Base-by-base conservation (phyloP, 495 filamentous ascomycete species). In the Parathielavia hyrcaniae region DNA sequence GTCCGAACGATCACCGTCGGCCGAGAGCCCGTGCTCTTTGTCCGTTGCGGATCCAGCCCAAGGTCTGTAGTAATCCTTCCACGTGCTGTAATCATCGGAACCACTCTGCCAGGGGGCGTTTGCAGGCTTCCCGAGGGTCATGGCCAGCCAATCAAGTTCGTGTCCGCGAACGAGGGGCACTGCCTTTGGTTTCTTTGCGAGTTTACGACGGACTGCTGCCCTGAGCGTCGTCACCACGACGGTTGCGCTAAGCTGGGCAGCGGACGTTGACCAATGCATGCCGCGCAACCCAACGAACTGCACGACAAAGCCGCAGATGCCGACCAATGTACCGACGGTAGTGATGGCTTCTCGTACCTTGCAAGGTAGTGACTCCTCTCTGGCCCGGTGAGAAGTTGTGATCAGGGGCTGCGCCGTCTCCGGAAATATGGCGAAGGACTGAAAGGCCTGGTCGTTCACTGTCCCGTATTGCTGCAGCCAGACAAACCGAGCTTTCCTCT, bases 211-310 rank as follows among this genome's bases (percentile, higher is more conserved):
- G 35, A 80, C 67, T 43, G 69, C 73, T 10, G 76, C 74, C 57
- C 80, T 70, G 4, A 79, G 55, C 17, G 72, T 44, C 10, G 77
- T 67, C 79, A 82, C 80, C 13, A 75, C 14, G 6, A 79, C 56
- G 1, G 74, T 80, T 1, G 74, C 72, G 0, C 69, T 73, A 22
- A 81, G 59, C 41, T 79, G 73, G 23, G 75, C 65, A 4, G 81
- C 55, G 16, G 73, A 74, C 7, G 77, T 72, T n/a, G 74, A 76
- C 20, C 77, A 72, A 47, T 80, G 73, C 23, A 82, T 66, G 1
- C 73, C 77, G 41, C 79, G 71, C 4, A 79, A 58, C 1, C 79
- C 79, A 7, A 77, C 62, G 56, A 82, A 82, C 59, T 82, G 78
- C 7, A 72, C 50, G 32, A 80, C 59, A 44, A 79, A 82, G 1